A percentile compares a stretch with the other conserved stretches of the same genome.
phyloP scores from a whole-genome alignment of 371 early-diverging fungal genomes.

The Lichtheimia corymbifera region DNA sequence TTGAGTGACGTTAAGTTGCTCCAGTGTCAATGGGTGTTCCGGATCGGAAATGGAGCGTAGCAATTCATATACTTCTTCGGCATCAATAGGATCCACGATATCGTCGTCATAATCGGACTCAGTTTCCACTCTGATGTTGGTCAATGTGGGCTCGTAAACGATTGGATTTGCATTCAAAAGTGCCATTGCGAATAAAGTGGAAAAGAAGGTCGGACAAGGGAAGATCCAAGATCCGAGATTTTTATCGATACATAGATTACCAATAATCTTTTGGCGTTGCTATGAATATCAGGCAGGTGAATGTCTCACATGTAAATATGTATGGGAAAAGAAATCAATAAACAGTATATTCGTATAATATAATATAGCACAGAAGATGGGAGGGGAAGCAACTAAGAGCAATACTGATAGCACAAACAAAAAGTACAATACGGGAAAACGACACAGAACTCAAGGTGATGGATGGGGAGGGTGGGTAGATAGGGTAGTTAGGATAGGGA shows the following conservation, averaged over 20 bases:
- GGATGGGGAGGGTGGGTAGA: neutral
- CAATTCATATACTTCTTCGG: conserved; percentile 90
- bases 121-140: conserved; percentile 50
- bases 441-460: conserved; percentile 10
- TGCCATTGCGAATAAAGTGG: conserved; percentile 25
- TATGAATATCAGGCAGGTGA: no score
- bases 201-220: neutral
- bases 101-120: conserved; percentile 70
- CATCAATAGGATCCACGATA: conserved; percentile 76
- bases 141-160: conserved; percentile 67
- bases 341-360: neutral
- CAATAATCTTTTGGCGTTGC: neutral
- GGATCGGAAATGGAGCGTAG: conserved; percentile 98
- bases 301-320: no score
- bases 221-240: neutral
- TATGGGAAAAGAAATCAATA: no score
- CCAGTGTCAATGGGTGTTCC: conserved; percentile 96
- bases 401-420: conserved; percentile 16
- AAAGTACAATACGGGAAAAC: conserved; percentile 15
- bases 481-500: conserved; percentile 8
- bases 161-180: conserved; percentile 85
- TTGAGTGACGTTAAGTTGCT: conserved; percentile 93
- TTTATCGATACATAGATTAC: neutral
- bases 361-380: conserved; percentile 5
- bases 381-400: neutral